Conservation (phyloP, 768 basidiomycete genomes). For the Hygrophoropsis aurantiaca region DNA sequence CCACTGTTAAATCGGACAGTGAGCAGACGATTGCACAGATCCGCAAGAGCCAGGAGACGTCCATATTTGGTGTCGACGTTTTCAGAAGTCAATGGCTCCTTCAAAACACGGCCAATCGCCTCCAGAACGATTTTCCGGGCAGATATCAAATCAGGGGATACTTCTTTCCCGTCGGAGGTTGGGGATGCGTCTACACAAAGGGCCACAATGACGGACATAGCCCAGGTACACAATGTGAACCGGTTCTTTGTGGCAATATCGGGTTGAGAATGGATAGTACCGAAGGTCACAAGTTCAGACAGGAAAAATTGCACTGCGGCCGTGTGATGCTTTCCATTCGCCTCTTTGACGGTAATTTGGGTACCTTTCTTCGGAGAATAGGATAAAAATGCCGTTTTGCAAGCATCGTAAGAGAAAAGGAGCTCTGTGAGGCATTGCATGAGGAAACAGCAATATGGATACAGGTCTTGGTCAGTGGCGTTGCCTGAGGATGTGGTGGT, state of each 20-base stretch:
- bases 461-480: conserved; percentile 26
- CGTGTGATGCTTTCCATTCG: conserved; percentile 54
- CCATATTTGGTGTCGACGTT: conserved; percentile 79
- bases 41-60: conserved; percentile 80
- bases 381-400: conserved; percentile 86
- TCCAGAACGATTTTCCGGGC: conserved; percentile 94
- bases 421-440: conserved; percentile 93
- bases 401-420: conserved; percentile 87
- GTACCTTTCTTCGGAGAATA: conserved; percentile 65
- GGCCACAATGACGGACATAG: conserved; percentile 86
- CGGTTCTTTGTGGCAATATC: conserved; percentile 54
- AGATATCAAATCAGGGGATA: conserved; percentile 75
- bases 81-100: conserved; percentile 66
- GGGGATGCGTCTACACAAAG: conserved; percentile 86
- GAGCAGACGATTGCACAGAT: conserved; percentile 85
- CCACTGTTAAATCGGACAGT: conserved; percentile 68
- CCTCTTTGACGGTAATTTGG: conserved; percentile 65
- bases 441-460: conserved; percentile 72
- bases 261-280: conserved; percentile 65
- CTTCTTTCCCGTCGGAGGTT: conserved; percentile 69
- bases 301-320: conserved; percentile 79
- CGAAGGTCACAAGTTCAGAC: conserved; percentile 77
- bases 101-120: conserved; percentile 81
- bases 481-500: conserved; percentile 10
- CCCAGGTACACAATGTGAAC: conserved; percentile 75